Evolutionary conservation across 2,329 filamentous ascomycete genomes (phyloP).

Genomic region (Raffaelea deltoideospora): DNA sequence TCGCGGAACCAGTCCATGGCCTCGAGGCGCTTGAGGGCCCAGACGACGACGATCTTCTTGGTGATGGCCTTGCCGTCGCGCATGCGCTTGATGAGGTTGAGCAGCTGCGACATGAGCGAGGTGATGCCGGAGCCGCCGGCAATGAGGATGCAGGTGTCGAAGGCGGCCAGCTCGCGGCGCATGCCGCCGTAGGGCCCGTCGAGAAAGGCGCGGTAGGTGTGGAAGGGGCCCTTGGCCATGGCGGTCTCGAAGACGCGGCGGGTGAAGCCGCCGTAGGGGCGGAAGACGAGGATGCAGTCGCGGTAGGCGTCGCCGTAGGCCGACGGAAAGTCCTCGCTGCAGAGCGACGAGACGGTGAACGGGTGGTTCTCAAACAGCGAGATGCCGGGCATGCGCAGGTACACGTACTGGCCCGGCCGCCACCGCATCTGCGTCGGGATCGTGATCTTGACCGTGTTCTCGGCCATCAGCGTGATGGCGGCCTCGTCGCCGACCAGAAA

Average conservation of each 20-base stretch:
- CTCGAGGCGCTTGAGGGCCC: slow-evolving; percentile 80
- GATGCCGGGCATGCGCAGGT: slow-evolving; percentile 85
- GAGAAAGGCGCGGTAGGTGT: slow-evolving; percentile 82
- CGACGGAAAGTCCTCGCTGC: slow-evolving; percentile 84
- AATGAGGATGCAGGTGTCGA: slow-evolving; percentile 85
- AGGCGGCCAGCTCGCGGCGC: slow-evolving; percentile 76
- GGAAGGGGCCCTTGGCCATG: slow-evolving; percentile 72
- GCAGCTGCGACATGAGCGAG: slow-evolving; percentile 75
- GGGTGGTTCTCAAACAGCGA: slow-evolving; percentile 86
- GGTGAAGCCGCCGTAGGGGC: slow-evolving; percentile 84
- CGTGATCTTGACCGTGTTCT: slow-evolving; percentile 91
- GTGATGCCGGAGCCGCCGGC: slow-evolving; percentile 93
- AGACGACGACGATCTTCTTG: slow-evolving; percentile 80
- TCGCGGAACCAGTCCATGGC: slow-evolving; percentile 97
- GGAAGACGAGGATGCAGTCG: slow-evolving; percentile 82
- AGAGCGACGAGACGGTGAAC: slow-evolving; percentile 86
- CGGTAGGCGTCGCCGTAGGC: slow-evolving; percentile 78
- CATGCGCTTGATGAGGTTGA: slow-evolving; percentile 94
- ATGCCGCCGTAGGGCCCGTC: slow-evolving; percentile 94
- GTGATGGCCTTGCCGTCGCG: slow-evolving; percentile 88
- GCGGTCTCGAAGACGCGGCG: slow-evolving; percentile 70
- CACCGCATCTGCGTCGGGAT: slow-evolving; percentile 86
- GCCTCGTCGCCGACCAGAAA: slow-evolving; percentile 87
- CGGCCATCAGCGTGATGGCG: slow-evolving; percentile 73
- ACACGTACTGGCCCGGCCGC: slow-evolving; percentile 89